Base-by-base conservation (phyloP, 768 basidiomycete species). In the Mrakia frigida region DNA sequence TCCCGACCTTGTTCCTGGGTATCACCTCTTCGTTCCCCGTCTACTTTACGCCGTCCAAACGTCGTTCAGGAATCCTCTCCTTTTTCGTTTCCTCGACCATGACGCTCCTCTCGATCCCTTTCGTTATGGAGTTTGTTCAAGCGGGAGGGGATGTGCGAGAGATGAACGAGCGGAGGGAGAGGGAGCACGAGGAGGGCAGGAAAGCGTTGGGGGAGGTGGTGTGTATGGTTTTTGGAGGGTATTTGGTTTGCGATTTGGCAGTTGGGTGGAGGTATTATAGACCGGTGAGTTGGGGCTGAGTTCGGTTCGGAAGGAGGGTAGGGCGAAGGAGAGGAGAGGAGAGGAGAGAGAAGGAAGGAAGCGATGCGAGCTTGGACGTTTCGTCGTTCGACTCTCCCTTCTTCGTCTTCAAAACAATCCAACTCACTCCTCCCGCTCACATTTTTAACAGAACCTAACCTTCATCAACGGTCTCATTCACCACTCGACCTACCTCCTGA, bases 21-120 rank as follows among this genome's bases (percentile, higher is more conserved):
- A 50, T 33, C 31, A 21, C 60, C 56, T 11, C 18, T 10, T n/a
- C 13, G 10, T 72, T 67, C 46, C 60, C 73, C 23, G 4, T 21
- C n/a, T 63, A 52, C 28, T 43, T 74, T 23, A 41, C 73, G 21
- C 60, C 73, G 14, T 43, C 63, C n/a, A 74, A 74, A 43, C 63
- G 73, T 5, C 73, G 73, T 31, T 60, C 61, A 16, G 61, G 73
- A 46, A 46, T 74, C 61, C 63, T 74, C 41, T 65, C 73, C n/a
- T 46, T 63, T 46, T n/a, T 50, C 28, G 61, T 60, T 28, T 74
- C 73, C 31, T 28, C 63, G 28, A 46, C 18, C 63, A 61, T 74
- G 41, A 74, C 73, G 43, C 16, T 74, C 43, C 25, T 37, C 6
- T 43, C 61, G 1, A 2, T 28, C 0, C 61, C 61, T 1, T 74